These are phyloP conservation scores for Cercospora brassicicola DNA, from an alignment of 2,329 filamentous ascomycete species.

Conservation along the genomic window DNA sequence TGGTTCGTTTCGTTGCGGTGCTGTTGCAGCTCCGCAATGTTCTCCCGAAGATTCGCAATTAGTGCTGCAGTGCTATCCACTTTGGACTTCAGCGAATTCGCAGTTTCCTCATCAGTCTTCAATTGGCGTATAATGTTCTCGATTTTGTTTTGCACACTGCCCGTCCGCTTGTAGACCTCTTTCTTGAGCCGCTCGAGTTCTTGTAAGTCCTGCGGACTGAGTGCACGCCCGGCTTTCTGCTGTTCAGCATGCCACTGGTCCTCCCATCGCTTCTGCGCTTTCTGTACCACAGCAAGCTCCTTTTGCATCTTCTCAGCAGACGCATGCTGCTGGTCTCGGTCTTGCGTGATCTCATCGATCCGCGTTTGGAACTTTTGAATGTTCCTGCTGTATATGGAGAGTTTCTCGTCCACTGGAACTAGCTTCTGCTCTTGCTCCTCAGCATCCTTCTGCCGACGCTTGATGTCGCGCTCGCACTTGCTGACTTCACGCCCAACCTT, in stretches of 20 bases:
- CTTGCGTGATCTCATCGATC: constrained; percentile 70
- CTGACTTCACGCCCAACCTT: constrained; percentile 72
- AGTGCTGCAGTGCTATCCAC: constrained; percentile 75
- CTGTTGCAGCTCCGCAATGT: constrained; percentile 68
- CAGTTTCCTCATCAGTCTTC: constrained; percentile 87
- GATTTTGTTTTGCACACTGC: constrained; percentile 76
- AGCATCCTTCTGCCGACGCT: constrained; percentile 79
- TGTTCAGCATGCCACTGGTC: constrained; percentile 80
- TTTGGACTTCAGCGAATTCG: constrained; percentile 84
- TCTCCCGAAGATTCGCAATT: constrained; percentile 70
- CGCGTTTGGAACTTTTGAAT: constrained; percentile 67
- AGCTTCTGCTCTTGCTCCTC: constrained; percentile 83
- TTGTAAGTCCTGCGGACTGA: constrained; percentile 81
- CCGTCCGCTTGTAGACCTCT: constrained; percentile 80
- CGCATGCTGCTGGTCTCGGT: constrained; percentile 69
- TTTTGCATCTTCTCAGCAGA: constrained; percentile 74
- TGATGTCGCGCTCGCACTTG: constrained; percentile 82
- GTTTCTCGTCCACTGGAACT: constrained; percentile 89
- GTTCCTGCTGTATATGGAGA: constrained; percentile 72
- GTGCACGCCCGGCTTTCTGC: constrained; percentile 80
- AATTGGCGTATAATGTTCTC: constrained; percentile 84
- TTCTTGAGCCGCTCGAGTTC: constrained; percentile 84
- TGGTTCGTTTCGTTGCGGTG: constrained; percentile 64
- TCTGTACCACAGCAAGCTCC: constrained; percentile 80
- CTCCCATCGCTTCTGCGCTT: constrained; percentile 85